Evolutionary conservation across 768 basidiomycete species (phyloP), one percentile per base, ranked within the genome.

Genomic region (Amanita phalloides): DNA sequence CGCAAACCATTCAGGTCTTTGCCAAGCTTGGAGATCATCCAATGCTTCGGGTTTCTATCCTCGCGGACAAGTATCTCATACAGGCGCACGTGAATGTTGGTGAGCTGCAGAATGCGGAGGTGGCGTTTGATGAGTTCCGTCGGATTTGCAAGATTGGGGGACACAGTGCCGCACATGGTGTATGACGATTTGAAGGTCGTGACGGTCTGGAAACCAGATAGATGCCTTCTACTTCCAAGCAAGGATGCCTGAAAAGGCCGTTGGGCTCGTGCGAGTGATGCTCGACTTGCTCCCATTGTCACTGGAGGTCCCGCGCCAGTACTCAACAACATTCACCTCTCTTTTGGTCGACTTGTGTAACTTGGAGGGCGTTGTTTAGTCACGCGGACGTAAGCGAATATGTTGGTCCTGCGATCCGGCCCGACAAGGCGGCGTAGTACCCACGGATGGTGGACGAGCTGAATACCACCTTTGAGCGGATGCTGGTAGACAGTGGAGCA

Each of bases 201-300:
- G 50, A 60, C n/a, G 53, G 51, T 83, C 2, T 91, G 80, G 79
- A 17, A 86, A 88, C 57, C 70, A 76, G 58, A 89, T 90, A 82
- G 79, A 93, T 32, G 73, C 80, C 45, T 75, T 81, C 0, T 84
- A 87, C 64, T 84, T 93, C 71, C 73, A 69, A 36, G 75, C 71
- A 36, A 81, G 81, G 1, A 66, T 79, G 47, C 74, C 84, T 0
- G 79, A 78, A 21, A 76, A 75, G 42, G 90, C 82, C 7, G 59
- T 91, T 8, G 77, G 64, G 21, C 64, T 92, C 2, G 67, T 93
- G 38, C 81, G 86, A 51, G 65, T 74, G 55, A 90, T 92, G 86
- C 68, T 91, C 64, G 71, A 77, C 51, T 68, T 75, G 1, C 51
- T 70, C 1, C 66, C 71, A 20, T 59, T 64, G 6, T 53, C 59